These are phyloP conservation scores for Microsporum ferrugineum DNA, from an alignment of 2,329 filamentous ascomycete species.

Conservation along the genomic window DNA sequence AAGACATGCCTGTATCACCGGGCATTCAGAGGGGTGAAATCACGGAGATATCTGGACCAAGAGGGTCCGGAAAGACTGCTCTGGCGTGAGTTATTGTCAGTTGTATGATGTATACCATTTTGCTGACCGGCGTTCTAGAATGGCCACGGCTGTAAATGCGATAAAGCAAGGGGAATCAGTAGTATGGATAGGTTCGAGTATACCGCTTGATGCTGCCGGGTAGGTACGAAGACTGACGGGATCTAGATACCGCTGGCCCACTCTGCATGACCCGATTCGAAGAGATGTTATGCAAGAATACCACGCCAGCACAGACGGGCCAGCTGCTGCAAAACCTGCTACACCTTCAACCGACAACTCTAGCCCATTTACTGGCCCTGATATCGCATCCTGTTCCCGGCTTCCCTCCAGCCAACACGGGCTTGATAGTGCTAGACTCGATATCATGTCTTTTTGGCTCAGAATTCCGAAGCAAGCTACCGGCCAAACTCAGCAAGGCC, in stretches of 20 bases:
- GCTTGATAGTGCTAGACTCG: conserved; percentile 65
- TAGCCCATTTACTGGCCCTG: conserved; percentile 60
- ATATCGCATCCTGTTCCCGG: conserved; percentile 53
- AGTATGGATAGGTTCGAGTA: conserved; percentile 66
- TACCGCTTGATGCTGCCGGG: not conserved
- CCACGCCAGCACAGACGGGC: not conserved
- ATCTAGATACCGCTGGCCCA: conserved; percentile 39
- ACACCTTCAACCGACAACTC: conserved; percentile 49
- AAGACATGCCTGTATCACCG: conserved; percentile 22
- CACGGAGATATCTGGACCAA: conserved; percentile 78
- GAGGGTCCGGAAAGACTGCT: conserved; percentile 73
- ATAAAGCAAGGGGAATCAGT: conserved; percentile 52
- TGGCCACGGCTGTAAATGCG: conserved; percentile 57
- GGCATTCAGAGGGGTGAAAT: conserved; percentile 67
- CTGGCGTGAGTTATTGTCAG: conserved; percentile 51
- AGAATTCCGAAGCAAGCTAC: conserved; percentile 50
- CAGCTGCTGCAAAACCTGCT: conserved; percentile 24
- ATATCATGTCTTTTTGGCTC: conserved; percentile 65
- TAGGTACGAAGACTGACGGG: not conserved
- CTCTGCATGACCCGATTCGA: conserved; percentile 40
- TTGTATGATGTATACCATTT: not conserved
- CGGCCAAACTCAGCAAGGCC: conserved; percentile 26
- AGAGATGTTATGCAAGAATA: conserved; percentile 31
- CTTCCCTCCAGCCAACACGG: conserved; percentile 52
- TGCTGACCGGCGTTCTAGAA: conserved; percentile 37